Conservation (phyloP, 2,329 filamentous ascomycete species). For the Mycosphaerella arachidis region DNA sequence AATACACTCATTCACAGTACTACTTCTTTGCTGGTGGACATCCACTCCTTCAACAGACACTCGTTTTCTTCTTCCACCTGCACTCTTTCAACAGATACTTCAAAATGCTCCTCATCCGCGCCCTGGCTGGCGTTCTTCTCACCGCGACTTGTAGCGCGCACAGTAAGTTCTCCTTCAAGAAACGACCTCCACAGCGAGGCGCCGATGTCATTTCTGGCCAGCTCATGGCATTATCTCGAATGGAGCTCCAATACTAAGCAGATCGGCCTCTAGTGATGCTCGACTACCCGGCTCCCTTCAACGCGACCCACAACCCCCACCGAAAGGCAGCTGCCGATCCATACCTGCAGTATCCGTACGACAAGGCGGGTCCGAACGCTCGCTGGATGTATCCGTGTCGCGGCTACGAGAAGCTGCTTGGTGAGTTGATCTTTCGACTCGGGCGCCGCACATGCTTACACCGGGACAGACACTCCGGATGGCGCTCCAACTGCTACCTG, state of each 20-base stretch:
- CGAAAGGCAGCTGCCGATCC: constrained; percentile 33
- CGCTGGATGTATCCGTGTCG: constrained; percentile 37
- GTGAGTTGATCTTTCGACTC: background rate
- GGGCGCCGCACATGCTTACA: background rate
- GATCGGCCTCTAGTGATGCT: constrained; percentile 30
- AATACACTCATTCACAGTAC: background rate
- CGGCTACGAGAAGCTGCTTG: constrained; percentile 43
- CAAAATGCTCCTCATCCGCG: constrained; percentile 11
- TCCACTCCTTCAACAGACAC: background rate
- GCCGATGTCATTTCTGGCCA: too few species aligned
- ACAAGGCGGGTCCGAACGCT: constrained; percentile 40
- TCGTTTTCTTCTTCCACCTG: background rate
- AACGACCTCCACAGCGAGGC: background rate
- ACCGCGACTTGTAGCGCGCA: background rate
- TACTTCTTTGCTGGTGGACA: background rate
- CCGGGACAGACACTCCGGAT: constrained; percentile 32
- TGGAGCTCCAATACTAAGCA: background rate
- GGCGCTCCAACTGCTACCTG: constrained; percentile 42
- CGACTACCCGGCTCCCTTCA: constrained; percentile 41
- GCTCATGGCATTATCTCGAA: too few species aligned
- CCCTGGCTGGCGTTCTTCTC: constrained; percentile 10
- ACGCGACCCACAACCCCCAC: constrained; percentile 43
- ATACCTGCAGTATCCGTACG: constrained; percentile 42
- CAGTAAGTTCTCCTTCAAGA: background rate
- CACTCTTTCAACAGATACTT: background rate